Evolutionary conservation across 2,329 filamentous ascomycete species (phyloP).

Genomic region (Colletotrichum truncatum): DNA sequence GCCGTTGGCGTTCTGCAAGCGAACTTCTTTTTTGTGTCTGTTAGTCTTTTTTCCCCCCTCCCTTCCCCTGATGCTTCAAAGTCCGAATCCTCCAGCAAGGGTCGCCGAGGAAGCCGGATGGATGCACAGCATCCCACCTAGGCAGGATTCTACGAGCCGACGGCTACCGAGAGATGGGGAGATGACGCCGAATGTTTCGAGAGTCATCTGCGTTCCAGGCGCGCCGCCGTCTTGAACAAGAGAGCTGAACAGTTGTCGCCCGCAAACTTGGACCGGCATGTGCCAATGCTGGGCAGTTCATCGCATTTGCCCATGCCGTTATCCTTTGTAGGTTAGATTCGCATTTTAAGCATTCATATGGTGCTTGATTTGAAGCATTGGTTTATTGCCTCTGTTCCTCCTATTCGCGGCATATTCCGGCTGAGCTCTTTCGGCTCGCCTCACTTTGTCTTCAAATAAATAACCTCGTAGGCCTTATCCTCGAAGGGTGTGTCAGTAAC

Average conservation of each 20-base stretch:
- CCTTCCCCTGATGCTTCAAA: not conserved
- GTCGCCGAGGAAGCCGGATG: not conserved
- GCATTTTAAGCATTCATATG: not conserved
- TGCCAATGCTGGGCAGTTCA: not conserved
- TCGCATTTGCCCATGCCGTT: not conserved
- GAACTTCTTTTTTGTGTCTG: not conserved
- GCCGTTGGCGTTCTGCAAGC: not conserved
- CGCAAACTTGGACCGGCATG: not conserved
- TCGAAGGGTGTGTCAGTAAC: slow-evolving; percentile 14
- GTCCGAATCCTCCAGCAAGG: slow-evolving; percentile 1
- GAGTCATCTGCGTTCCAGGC: not conserved
- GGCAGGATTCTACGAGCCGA: too few relatives aligned
- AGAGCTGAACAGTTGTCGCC: not conserved
- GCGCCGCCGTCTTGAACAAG: not conserved
- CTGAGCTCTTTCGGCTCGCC: not conserved
- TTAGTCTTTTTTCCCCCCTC: too few relatives aligned
- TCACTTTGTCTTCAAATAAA: slow-evolving; percentile 12
- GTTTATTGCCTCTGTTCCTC: too few relatives aligned
- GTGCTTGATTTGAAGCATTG: not conserved
- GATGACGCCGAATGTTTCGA: slow-evolving; percentile 8
- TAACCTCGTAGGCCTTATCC: not conserved
- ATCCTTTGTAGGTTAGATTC: not conserved
- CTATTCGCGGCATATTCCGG: not conserved
- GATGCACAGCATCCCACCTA: not conserved
- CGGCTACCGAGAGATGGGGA: not conserved